Conservation (phyloP, 495 filamentous ascomycete genomes). For the Xylaria acuta region DNA sequence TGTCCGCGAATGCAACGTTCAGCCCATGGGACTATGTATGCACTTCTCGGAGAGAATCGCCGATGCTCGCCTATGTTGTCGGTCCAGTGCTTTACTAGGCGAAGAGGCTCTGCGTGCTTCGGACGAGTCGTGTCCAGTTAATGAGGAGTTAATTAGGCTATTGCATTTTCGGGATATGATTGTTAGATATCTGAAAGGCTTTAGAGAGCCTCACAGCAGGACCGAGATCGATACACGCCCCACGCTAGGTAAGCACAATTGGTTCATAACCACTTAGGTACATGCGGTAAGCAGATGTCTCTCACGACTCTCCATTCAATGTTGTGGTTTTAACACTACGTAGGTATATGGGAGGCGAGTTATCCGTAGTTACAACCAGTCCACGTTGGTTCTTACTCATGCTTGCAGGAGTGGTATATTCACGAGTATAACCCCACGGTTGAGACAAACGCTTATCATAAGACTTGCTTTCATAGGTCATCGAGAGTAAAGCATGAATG, state of each 20-base stretch:
- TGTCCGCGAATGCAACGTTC: conserved; percentile 13
- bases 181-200: not conserved
- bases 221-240: not conserved
- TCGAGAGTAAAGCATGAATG: not conserved
- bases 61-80: conserved; percentile 6
- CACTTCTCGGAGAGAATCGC: conserved; percentile 15
- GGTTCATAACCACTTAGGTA: not conserved
- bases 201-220: not conserved
- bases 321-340: not conserved
- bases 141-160: not conserved
- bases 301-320: not conserved
- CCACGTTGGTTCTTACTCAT: not conserved
- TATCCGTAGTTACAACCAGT: not conserved
- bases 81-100: not conserved
- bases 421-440: not conserved
- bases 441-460: not conserved
- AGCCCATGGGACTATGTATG: not conserved
- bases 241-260: not conserved
- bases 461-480: not conserved
- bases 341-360: not conserved
- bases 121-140: not conserved
- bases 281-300: not conserved
- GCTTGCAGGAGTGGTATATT: not conserved
- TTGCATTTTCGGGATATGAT: not conserved
- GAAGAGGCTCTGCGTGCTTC: conserved; percentile 12